Evolutionary conservation across 495 filamentous ascomycete species (phyloP), one percentile per base, ranked within the genome.

Genomic region (Polyplosphaeria fusca): DNA sequence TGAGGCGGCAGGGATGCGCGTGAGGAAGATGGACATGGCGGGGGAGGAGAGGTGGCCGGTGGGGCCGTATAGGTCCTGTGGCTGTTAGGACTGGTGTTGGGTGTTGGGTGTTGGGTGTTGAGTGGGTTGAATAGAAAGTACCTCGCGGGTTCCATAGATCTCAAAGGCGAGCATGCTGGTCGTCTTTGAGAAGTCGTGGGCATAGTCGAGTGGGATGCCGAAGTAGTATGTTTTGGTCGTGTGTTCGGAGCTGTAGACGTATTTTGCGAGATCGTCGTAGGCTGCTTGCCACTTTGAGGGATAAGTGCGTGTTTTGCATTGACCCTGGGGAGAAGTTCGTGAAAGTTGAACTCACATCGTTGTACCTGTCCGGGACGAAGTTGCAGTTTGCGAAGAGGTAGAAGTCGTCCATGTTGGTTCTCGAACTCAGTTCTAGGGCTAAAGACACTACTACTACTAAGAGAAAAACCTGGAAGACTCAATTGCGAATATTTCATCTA

Each of bases 131-230:
- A 13, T 13, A 22, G 27, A 28, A 37, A 44, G 18, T 55, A 55
- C 56, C 4, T 66, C 64, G 23, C 61, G 47, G 1, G 19, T 51
- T 3, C 57, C 52, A 45, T 67, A 67, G 19, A 58, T 41, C 40
- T 64, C 64, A 40, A 67, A 67, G 7, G 64, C 64, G 27, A 67
- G 47, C 61, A 67, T 64, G 35, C 37, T 52, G 0, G 61, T 67
- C 25, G 64, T 58, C 27, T 47, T 54, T 13, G 39, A 49, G 37
- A 61, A 52, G 47, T 65, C 55, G 41, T 62, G 37, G 5, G 47
- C 58, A 58, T 67, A 65, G 38, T 65, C 65, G 26, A 61, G 20
- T 9, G 61, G 65, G 27, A 65, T 62, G 11, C 61, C 61, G 49
- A 67, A 67, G 52, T 65, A 65, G 42, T 65, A 67, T 40, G 65